phyloP scores from a whole-genome alignment of 1,284 basidiomycete species.

The Sphaerobolus stellatus region DNA sequence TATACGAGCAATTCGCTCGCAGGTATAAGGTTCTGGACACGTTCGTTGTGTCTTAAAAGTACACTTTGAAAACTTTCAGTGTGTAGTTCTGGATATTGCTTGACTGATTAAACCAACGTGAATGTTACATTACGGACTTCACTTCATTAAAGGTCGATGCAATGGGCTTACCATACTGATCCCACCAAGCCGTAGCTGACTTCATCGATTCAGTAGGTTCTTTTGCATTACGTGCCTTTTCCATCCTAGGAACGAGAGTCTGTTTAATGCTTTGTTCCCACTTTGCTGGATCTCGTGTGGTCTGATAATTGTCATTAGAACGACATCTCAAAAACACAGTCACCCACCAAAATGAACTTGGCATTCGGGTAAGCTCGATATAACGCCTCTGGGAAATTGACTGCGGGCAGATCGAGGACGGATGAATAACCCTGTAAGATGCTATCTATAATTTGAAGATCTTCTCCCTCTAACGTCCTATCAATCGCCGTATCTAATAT shows the following conservation, averaged over 20 bases:
- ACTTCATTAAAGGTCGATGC: background rate
- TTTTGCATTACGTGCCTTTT: no score
- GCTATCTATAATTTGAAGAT: no score
- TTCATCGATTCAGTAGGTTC: no score
- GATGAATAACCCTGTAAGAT: background rate
- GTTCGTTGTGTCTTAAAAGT: background rate
- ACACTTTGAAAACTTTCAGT: no score
- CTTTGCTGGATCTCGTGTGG: background rate
- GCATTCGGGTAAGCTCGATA: constrained; percentile 6
- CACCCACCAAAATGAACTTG: constrained; percentile 5
- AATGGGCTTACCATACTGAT: no score
- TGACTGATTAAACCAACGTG: no score
- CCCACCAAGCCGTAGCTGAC: no score
- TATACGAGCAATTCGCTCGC: background rate
- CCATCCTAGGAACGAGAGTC: background rate
- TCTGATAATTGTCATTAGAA: background rate
- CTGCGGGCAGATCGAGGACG: constrained; percentile 1
- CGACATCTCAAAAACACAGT: no score
- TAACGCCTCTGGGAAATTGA: background rate
- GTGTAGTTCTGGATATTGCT: no score
- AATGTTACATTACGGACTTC: no score
- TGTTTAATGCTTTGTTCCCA: background rate
- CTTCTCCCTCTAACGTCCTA: no score
- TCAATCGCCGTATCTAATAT: no score
- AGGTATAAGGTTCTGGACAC: background rate